Conservation (phyloP, 192 early-diverging fungal genomes). For the Hyaloraphidium curvatum region DNA sequence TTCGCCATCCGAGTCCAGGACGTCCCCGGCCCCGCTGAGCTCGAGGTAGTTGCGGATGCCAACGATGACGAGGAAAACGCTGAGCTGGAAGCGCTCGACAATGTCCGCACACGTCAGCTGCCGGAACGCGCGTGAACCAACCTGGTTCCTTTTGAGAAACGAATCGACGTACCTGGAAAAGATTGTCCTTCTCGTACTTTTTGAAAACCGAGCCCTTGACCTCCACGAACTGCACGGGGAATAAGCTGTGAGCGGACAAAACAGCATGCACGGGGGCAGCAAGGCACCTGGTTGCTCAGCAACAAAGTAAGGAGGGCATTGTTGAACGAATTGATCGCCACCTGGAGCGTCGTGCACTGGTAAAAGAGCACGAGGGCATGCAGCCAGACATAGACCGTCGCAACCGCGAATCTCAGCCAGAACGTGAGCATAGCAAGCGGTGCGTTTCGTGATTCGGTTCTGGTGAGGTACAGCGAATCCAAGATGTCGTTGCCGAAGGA, state of each 20-base stretch:
- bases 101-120: slow-evolving; percentile 57
- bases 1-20: background rate
- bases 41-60: slow-evolving; percentile 79
- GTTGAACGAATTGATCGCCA: slow-evolving; percentile 89
- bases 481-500: slow-evolving; percentile 89
- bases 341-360: slow-evolving; percentile 89
- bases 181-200: slow-evolving; percentile 85
- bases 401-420: slow-evolving; percentile 39
- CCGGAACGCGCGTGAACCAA: no score
- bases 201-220: slow-evolving; percentile 97
- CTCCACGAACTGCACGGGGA: slow-evolving; percentile 98
- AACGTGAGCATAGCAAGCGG: background rate
- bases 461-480: slow-evolving; percentile 74
- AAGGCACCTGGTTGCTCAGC: slow-evolving; percentile 84
- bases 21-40: slow-evolving; percentile 16
- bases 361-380: slow-evolving; percentile 87
- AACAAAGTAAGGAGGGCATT: slow-evolving; percentile 84
- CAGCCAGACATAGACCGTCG: slow-evolving; percentile 61
- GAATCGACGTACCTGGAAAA: slow-evolving; percentile 93
- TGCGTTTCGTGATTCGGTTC: background rate
- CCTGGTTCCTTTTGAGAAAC: no score
- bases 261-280: no score
- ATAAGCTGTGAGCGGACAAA: no score
- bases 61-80: slow-evolving; percentile 74
- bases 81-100: slow-evolving; percentile 86